These are phyloP conservation scores for Triticum monococcum DNA, from an alignment of 176 grass and related monocot species.

Conservation along the genomic window DNA sequence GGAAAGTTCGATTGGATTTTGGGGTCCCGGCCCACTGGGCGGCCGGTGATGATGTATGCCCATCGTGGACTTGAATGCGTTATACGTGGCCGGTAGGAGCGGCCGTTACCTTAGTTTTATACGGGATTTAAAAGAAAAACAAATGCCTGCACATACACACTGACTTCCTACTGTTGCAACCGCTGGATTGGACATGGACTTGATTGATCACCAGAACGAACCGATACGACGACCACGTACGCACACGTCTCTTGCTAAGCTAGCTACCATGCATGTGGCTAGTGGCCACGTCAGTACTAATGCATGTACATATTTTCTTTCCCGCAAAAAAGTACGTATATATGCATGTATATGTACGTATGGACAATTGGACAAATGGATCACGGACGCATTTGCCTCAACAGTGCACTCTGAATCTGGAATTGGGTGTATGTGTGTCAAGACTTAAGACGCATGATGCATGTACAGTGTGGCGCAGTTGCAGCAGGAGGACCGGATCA, in stretches of 20 bases:
- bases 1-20: background rate
- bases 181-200: background rate
- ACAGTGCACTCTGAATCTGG: slow-evolving; percentile 3
- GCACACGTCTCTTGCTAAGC: background rate
- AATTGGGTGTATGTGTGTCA: background rate
- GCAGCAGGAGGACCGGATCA: background rate
- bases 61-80: no score
- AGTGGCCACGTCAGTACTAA: background rate
- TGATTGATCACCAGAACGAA: background rate
- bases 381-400: background rate
- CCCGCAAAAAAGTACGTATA: no score
- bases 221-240: background rate
- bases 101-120: no score
- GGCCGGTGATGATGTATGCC: no score
- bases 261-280: background rate
- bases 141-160: no score
- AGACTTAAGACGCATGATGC: background rate
- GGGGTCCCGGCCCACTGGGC: no score
- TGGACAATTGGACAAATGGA: background rate
- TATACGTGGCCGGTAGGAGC: no score
- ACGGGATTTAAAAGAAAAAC: no score
- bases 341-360: background rate
- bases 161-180: background rate
- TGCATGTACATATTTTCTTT: background rate
- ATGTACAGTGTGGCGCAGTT: background rate